phyloP scores from a whole-genome alignment of 257 asterid species.

The Rhazya stricta region DNA sequence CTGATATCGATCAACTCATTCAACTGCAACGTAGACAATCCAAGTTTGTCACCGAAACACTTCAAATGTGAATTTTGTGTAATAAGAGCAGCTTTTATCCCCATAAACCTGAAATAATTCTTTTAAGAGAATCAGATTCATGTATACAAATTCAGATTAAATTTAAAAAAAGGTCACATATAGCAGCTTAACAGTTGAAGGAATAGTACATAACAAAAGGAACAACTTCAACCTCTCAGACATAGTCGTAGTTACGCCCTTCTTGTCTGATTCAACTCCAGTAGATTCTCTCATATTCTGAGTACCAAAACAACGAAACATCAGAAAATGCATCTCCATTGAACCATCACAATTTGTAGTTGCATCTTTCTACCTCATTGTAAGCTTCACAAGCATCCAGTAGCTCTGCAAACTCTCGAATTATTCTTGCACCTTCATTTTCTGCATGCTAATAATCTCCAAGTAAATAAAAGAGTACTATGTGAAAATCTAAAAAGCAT shows the following conservation, averaged over 20 bases:
- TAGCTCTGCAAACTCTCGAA: slow-evolving; percentile 71
- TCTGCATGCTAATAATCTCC: slow-evolving; percentile 62
- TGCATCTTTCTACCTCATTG: slow-evolving; percentile 38
- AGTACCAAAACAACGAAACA: slow-evolving; percentile 9
- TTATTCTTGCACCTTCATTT: slow-evolving; percentile 49
- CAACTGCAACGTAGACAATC: slow-evolving; percentile 42
- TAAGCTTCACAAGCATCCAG: slow-evolving; percentile 61
- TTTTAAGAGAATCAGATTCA: background rate
- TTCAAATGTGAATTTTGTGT: slow-evolving; percentile 43
- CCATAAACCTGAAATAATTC: slow-evolving; percentile 65
- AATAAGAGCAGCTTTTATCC: slow-evolving; percentile 71
- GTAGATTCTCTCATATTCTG: slow-evolving; percentile 26
- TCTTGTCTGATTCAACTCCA: slow-evolving; percentile 31
- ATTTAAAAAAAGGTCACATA: background rate
- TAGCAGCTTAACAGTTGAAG: background rate
- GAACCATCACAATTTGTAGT: background rate
- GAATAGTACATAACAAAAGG: background rate
- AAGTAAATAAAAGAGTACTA: slow-evolving; percentile 21
- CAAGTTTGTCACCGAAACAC: slow-evolving; percentile 49
- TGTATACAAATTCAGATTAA: background rate
- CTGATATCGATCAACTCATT: slow-evolving; percentile 27
- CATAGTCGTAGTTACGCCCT: slow-evolving; percentile 32
- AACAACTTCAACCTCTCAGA: slow-evolving; percentile 53
- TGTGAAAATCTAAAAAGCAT: slow-evolving; percentile 1
- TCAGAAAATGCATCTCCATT: background rate